Evolutionary conservation across 306 rosid genomes (phyloP), one percentile per base, ranked within the genome.

Genomic region (Gastrolobium bilobum): DNA sequence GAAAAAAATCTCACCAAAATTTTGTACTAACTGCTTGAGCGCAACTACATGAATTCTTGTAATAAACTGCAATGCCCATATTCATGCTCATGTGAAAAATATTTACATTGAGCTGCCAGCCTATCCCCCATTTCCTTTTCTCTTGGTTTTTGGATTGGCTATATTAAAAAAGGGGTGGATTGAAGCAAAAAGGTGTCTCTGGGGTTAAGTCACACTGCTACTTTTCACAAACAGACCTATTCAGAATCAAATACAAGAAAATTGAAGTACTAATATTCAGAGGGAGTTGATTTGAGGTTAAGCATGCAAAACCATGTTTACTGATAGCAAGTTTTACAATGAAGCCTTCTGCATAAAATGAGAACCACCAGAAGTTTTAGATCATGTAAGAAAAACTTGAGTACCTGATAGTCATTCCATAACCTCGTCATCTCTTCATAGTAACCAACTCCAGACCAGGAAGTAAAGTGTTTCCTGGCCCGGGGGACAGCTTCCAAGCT

Each of bases 391-490:
- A 63, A 79, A 56, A 40, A 79, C 37, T 53, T 65, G 60, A 73
- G 68, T 83, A 94, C 98, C 98, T 88, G 90, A 72, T 91, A 89
- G 3, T 89, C 98, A 72, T 87, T 89, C 97, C 96, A 94, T 67
- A 92, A 84, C 62, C 79, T 88, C 33, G 76, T 72, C 96, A 79
- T 82, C 84, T 94, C 97, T 88, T 87, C 93, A 88, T 94, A 94
- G 84, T 91, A 92, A 85, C 88, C 88, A 68, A 82, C 79, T 39
- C 98, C 79, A 79, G 93, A 39, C 96, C 97, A 94, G 62, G 94
- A 89, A 77, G 91, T 85, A 68, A 94, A 94, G 89, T 94, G 98
- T 86, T 94, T 94, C 86, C 98, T 86, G 67, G 96, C 96, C 73
- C 86, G 89, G 51, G 94, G 94, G 31, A 76, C 81, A 81, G 76